Evolutionary conservation across 306 rosid genomes (phyloP).

Genomic region (Prosopis cineraria): DNA sequence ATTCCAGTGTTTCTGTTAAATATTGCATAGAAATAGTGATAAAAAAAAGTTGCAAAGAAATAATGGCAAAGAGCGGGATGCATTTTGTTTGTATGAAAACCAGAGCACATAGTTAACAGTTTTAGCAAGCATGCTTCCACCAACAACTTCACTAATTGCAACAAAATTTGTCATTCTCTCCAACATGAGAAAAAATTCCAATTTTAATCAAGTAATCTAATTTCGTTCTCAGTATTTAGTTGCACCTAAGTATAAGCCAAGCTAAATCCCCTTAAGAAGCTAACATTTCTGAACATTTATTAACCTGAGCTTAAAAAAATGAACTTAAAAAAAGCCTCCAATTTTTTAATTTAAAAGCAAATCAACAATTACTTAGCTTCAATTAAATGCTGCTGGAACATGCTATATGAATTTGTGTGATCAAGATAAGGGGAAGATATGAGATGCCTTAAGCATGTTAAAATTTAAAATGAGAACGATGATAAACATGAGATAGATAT

Average conservation of each 20-base stretch:
- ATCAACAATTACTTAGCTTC: constrained; percentile 22
- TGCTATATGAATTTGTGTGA: constrained; percentile 20
- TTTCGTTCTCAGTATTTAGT: neutral
- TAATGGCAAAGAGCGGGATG: neutral
- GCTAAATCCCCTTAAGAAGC: neutral
- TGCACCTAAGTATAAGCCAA: neutral
- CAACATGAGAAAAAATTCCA: neutral
- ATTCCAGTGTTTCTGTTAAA: neutral
- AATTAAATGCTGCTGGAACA: constrained; percentile 12
- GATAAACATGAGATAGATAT: neutral
- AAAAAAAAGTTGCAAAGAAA: neutral
- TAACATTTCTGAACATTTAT: neutral
- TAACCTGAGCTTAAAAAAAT: neutral
- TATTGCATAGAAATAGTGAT: too few species aligned
- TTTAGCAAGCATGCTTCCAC: neutral
- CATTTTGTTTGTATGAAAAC: neutral
- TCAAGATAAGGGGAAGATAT: constrained; percentile 22
- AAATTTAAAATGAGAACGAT: constrained; percentile 4
- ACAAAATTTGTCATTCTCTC: neutral
- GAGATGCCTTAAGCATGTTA: constrained; percentile 24
- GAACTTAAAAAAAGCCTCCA: neutral
- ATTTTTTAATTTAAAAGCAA: neutral
- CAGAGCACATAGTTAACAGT: neutral
- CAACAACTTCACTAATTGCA: neutral
- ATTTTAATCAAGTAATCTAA: neutral